Conservation (phyloP, 129 eudicot genomes). For the Tanacetum coccineum region DNA sequence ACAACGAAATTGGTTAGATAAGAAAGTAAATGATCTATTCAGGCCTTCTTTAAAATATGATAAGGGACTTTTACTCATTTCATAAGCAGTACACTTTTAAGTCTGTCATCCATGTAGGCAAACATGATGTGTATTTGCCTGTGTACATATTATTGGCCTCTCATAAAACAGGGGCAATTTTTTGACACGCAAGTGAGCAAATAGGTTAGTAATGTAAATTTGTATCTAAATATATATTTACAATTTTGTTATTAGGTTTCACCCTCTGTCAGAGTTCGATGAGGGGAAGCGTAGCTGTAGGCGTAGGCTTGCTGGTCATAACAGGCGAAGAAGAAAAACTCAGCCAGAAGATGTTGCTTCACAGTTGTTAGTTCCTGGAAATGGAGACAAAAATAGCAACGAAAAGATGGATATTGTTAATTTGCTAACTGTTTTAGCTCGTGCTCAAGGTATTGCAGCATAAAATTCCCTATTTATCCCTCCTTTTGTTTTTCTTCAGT, state of each 20-base stretch:
- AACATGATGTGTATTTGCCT: neutral
- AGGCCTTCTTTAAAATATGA: neutral
- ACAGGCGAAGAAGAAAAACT: conserved; percentile 80
- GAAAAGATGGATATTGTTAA: conserved; percentile 67
- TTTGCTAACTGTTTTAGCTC: conserved; percentile 65
- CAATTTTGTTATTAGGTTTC: conserved; percentile 56
- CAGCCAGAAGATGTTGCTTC: conserved; percentile 81
- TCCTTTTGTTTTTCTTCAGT: neutral
- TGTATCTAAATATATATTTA: neutral
- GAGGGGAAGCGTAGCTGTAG: conserved; percentile 97
- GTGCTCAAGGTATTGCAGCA: conserved; percentile 55
- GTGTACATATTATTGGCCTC: neutral
- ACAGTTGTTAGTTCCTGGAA: conserved; percentile 41
- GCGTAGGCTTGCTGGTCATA: conserved; percentile 96
- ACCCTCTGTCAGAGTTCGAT: conserved; percentile 88
- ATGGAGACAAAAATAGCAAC: conserved; percentile 44
- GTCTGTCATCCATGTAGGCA: neutral
- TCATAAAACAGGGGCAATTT: neutral
- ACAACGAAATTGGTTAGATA: no score
- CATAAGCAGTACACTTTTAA: neutral
- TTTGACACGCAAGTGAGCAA: neutral
- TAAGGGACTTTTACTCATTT: neutral
- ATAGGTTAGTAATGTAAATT: neutral
- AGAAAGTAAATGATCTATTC: no score
- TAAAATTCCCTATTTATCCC: neutral